A percentile compares a stretch with the other conserved stretches of the same genome.
Conservation (phyloP, 75 land plant species). For the Ceratopteris richardii region DNA sequence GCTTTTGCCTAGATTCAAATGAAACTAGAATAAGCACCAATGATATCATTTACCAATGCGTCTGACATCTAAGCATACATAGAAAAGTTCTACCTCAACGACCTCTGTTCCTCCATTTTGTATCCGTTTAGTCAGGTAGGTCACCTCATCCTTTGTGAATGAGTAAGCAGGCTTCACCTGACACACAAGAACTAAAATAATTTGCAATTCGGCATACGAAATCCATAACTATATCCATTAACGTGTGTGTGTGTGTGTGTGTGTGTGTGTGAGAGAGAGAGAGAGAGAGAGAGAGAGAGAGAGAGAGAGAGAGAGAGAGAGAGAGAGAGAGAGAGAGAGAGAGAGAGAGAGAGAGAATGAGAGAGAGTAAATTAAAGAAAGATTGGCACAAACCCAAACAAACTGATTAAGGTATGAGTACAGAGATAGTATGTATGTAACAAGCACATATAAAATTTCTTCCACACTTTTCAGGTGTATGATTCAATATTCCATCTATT, state of each 20-base stretch:
- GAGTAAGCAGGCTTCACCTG: conserved; percentile 25
- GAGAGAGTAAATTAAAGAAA: no score
- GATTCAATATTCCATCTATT: not conserved
- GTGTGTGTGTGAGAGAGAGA: no score
- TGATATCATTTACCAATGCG: not conserved
- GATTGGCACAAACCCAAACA: no score
- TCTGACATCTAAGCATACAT: not conserved
- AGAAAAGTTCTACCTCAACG: conserved; percentile 25
- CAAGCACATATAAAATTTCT: conserved; percentile 1
- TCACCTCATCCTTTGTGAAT: conserved; percentile 30
- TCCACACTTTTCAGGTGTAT: not conserved
- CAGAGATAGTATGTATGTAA: no score
- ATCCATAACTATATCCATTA: no score
- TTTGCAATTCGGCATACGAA: not conserved
- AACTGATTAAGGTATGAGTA: no score
- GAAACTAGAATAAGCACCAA: no score
- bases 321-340: no score
- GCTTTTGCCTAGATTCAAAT: conserved; percentile 76
- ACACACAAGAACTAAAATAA: not conserved
- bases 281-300: no score
- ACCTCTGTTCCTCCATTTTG: conserved; percentile 50
- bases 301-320: no score
- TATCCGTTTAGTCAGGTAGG: conserved; percentile 33
- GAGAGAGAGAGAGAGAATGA: no score
- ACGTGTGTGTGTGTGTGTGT: no score